Evolutionary conservation across 192 early-diverging fungal species (phyloP).

Genomic region (Gorgonomyces haynaldii): DNA sequence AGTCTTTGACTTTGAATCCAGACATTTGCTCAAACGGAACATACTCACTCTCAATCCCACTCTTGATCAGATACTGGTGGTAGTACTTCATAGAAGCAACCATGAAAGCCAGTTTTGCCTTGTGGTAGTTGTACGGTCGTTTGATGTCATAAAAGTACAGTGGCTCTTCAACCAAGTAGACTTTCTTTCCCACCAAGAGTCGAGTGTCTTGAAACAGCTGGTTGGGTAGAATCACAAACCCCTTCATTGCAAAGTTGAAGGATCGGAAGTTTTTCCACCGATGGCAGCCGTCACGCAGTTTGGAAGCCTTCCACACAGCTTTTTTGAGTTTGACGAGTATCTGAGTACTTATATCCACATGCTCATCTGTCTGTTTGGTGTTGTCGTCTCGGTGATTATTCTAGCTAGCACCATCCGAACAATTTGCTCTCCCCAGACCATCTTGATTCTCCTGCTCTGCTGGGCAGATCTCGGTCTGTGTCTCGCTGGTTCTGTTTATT

Average conservation of each 20-base stretch:
- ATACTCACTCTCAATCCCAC: background rate
- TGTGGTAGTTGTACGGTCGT: background rate
- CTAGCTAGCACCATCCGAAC: too few relatives aligned
- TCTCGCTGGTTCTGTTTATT: too few relatives aligned
- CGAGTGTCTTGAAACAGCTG: background rate
- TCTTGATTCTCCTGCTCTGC: background rate
- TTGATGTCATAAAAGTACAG: background rate
- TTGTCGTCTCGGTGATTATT: too few relatives aligned
- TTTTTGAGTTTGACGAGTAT: too few relatives aligned
- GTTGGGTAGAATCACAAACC: background rate
- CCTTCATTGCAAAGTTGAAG: too few relatives aligned
- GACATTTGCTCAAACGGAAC: background rate
- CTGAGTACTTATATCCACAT: too few relatives aligned
- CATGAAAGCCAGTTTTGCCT: background rate
- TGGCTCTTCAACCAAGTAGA: background rate
- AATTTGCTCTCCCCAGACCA: background rate
- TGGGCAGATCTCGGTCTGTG: conserved; percentile 7
- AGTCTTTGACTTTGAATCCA: background rate
- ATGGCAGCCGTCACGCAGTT: too few relatives aligned
- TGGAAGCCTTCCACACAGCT: too few relatives aligned
- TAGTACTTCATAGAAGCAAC: background rate
- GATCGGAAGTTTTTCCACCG: too few relatives aligned
- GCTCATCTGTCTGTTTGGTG: too few relatives aligned
- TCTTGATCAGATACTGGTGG: background rate
- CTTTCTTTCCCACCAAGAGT: background rate